Percentiles rank a stretch among this genome's conserved stretches.
phyloP scores from a whole-genome alignment of 176 grass and related monocot species.

The Tuctoria greenei region DNA sequence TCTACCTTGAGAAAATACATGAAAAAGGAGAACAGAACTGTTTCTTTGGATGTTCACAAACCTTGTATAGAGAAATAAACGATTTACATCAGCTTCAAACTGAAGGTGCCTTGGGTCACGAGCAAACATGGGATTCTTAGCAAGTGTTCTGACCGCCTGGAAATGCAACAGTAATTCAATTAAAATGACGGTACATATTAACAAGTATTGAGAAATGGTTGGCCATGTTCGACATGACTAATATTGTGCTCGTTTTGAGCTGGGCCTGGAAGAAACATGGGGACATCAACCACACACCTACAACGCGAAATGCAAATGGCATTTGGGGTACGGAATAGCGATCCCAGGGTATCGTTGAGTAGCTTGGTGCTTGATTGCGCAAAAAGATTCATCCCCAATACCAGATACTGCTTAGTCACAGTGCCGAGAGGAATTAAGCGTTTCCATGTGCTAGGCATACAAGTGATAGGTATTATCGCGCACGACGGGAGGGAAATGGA shows the following conservation, averaged over 20 bases:
- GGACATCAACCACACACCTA: neutral
- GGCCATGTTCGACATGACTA: neutral
- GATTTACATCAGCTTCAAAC: constrained; percentile 77
- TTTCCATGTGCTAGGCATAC: no score
- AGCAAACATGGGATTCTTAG: constrained; percentile 63
- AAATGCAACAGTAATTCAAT: constrained; percentile 22
- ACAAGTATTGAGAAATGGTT: neutral
- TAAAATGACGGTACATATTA: constrained; percentile 10
- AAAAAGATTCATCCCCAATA: neutral
- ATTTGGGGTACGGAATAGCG: neutral
- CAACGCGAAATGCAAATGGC: neutral
- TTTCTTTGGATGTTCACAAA: constrained; percentile 34
- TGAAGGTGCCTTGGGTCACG: constrained; percentile 87
- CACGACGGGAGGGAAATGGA: neutral
- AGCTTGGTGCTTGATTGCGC: neutral
- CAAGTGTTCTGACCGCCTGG: constrained; percentile 67
- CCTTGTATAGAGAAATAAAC: constrained; percentile 93
- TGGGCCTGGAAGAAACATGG: neutral
- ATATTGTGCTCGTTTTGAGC: neutral
- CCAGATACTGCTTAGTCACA: neutral
- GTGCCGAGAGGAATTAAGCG: no score
- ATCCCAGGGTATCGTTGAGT: neutral
- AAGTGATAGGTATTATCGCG: no score
- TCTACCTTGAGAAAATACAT: neutral
- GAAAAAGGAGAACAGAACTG: constrained; percentile 2